Evolutionary conservation across 306 rosid species (phyloP).

Genomic region (Citrullus amarus): DNA sequence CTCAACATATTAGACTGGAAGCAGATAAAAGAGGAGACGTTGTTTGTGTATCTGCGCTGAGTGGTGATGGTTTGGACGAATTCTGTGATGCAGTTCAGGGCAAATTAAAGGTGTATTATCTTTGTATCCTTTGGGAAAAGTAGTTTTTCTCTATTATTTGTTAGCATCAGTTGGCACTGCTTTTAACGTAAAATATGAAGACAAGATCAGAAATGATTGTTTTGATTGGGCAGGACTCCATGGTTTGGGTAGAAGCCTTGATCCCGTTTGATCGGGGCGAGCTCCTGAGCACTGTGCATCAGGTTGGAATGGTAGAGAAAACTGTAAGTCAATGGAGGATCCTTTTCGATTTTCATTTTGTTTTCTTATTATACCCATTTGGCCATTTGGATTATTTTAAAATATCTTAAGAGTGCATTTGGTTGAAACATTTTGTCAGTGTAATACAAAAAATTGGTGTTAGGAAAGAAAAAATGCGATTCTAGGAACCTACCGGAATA

Average conservation of each 20-base stretch:
- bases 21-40: conserved; percentile 68
- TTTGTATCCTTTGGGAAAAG: not conserved
- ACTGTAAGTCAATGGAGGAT: conserved; percentile 43
- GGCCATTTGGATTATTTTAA: not conserved
- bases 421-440: not conserved
- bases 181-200: not conserved
- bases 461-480: not conserved
- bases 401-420: not conserved
- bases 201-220: not conserved
- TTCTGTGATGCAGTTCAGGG: conserved; percentile 76
- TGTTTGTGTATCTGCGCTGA: conserved; percentile 76
- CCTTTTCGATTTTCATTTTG: not conserved
- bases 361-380: not conserved
- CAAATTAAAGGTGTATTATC: conserved; percentile 50
- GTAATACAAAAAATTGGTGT: not conserved
- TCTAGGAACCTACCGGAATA: not conserved
- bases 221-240: conserved; percentile 46
- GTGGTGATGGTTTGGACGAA: conserved; percentile 55
- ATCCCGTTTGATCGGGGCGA: conserved; percentile 87
- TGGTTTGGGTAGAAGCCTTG: conserved; percentile 98
- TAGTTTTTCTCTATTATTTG: not conserved
- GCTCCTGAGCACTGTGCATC: conserved; percentile 82
- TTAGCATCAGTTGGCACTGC: not conserved
- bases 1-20: conserved; percentile 45
- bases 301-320: conserved; percentile 93